Evolutionary conservation across 352 stramenopile genomes (phyloP).

Genomic region (Phytophthora podocarpi): DNA sequence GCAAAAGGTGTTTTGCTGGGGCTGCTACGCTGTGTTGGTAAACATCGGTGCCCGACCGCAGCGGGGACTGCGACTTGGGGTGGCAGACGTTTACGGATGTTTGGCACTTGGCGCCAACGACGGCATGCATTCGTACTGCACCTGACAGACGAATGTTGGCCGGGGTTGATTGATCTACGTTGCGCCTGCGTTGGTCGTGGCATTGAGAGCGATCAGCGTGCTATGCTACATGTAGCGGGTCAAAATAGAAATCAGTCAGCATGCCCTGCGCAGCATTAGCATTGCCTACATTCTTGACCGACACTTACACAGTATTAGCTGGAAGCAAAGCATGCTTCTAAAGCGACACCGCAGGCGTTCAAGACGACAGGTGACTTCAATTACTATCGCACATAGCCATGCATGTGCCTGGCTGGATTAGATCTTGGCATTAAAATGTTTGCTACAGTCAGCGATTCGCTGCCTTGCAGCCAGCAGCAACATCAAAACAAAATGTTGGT

Average conservation of each 20-base stretch:
- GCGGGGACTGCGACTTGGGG: no score
- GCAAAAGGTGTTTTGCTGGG: neutral
- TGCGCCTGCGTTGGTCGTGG: neutral
- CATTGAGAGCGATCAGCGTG: slow-evolving; percentile 2
- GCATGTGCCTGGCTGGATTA: no score
- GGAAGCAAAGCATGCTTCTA: neutral
- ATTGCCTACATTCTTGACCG: neutral
- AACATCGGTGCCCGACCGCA: no score
- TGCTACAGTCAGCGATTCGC: no score
- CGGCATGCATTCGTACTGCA: slow-evolving; percentile 4
- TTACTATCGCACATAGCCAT: no score
- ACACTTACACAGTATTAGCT: no score
- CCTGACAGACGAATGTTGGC: slow-evolving; percentile 3
- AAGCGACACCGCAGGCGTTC: neutral
- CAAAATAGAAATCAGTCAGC: slow-evolving; percentile 12
- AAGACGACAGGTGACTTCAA: neutral
- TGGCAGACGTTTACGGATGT: no score
- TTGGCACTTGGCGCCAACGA: neutral
- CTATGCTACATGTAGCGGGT: no score
- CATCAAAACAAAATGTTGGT: no score
- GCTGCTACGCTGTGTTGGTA: neutral
- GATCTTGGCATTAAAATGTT: no score
- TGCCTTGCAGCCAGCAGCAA: no score
- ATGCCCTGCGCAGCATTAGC: slow-evolving; percentile 4
- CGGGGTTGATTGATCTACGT: slow-evolving; percentile 14